phyloP scores from a whole-genome alignment of 805 yeast genomes.

The Hagleromyces aurorensis region DNA sequence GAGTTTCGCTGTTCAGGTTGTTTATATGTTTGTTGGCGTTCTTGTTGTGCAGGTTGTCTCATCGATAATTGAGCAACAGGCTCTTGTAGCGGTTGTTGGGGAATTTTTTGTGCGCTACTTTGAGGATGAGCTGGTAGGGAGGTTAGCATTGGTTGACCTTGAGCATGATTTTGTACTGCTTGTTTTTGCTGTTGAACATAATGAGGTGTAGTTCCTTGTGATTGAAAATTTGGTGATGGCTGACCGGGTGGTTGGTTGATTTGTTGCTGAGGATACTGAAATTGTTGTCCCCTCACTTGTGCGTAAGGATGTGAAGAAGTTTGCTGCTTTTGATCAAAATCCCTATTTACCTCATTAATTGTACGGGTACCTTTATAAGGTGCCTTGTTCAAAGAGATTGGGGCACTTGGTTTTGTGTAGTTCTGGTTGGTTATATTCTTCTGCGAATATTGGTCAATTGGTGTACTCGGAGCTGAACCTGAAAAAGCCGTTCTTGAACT shows the following conservation, averaged over 20 bases:
- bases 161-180: constrained; percentile 2
- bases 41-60: too few species aligned
- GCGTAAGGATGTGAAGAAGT: too few species aligned
- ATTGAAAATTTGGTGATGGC: constrained; percentile 4
- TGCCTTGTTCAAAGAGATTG: constrained; percentile 13
- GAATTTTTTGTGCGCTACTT: too few species aligned
- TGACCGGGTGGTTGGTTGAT: constrained; percentile 5
- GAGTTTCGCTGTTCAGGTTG: too few species aligned
- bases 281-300: constrained; percentile 2
- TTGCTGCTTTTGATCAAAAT: constrained; percentile 4
- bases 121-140: too few species aligned
- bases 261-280: constrained; percentile 1
- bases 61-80: too few species aligned
- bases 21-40: too few species aligned
- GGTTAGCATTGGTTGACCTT: too few species aligned
- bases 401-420: constrained; percentile 2
- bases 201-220: constrained; percentile 4
- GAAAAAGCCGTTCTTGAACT: constrained; percentile 1
- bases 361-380: constrained; percentile 22
- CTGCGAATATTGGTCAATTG: constrained; percentile 1
- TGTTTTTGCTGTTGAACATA: constrained; percentile 1
- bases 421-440: constrained; percentile 1
- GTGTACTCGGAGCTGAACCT: constrained; percentile 3
- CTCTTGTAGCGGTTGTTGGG: too few species aligned
- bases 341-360: constrained; percentile 14